Evolutionary conservation across 306 rosid species (phyloP), one percentile per base, ranked within the genome.

Genomic region (Quercus aquifolioides): DNA sequence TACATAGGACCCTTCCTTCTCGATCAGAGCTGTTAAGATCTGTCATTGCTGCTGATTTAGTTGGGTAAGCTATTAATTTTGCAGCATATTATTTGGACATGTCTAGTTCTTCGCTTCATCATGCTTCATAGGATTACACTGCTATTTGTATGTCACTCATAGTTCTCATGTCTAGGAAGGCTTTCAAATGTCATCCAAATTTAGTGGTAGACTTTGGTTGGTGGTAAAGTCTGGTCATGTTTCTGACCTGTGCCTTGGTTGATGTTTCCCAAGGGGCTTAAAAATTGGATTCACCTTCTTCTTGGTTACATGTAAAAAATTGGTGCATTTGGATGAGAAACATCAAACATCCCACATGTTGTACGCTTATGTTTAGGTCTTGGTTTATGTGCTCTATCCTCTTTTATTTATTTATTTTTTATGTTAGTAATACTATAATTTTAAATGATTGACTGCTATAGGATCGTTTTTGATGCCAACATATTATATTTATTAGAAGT

Each of bases 11-110:
- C 56, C 82, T 94, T 54, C 97, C 99, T 35, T 95, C 97, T 49
- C 89, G 97, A 71, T 79, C 97, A 67, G 97, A 95, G 81, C 86
- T 95, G 15, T 71, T 95, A 87, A 90, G 92, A 85, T 91, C 99
- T 43, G 99, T 95, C 78, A 97, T 95, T 80, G 91, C 92, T 35
- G 99, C 99, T 73, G 99, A 95, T 80, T 80, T 95, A 77, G 99
- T 95, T 65, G 99, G 99, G 99, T 92, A 88, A 80, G 94, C 82
- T 76, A 63, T 83, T 82, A 79, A 17, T 64, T 71, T 75, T 54
- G 57, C 75, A 15, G 76, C 71, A 65, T 35, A 21, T 31, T 71
- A 33, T 70, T 78, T 57, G 28, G 18, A 35, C 75, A 71, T 28
- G 71, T 52, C 18, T 57, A 56, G 26, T 20, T 52, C 56, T 76